Base-by-base conservation (phyloP, 495 filamentous ascomycete genomes). In the Durotheca rogersii region DNA sequence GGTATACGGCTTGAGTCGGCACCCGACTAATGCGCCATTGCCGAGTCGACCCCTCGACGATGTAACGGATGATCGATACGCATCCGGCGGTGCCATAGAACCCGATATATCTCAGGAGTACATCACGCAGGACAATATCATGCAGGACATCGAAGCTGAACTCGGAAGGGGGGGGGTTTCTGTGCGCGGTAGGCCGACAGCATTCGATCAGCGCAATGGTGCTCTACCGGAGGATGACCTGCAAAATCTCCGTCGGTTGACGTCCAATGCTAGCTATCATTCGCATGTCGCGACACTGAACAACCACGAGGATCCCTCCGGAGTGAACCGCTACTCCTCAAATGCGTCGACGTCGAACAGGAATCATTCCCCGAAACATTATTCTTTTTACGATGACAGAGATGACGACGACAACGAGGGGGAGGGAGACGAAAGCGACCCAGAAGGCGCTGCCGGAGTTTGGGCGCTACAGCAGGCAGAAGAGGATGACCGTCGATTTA, bases 361-460 rank as follows among this genome's bases (percentile, higher is more conserved):
- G 20, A 74, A 74, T 37, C 60, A 67, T 44, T 65, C 61, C 9
- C 61, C 52, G 17, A 65, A 62, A 37, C 51, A 56, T 6, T 52
- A 60, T 21, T 34, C 69, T 1, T 62, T 27, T 9, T 27, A 27
- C 23, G 23, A 27, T 27, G 23, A 27, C 23, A 27, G n/a, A n/a
- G n/a, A n/a, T n/a, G n/a, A 27, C 23, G 23, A 27, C 9, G 23
- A 64, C 4, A 66, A 67, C 31, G 57, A 66, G 49, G 67, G 71
- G 12, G 69, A 68, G 5, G 69, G 68, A 19, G 75, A 93, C 51
- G 88, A 89, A 19, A 96, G 90, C 59, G 93, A 99, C 53, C 82
- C 89, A 0, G 93, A 99, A 67, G 92, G 89, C 18, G 86, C 87
- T 15, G 89, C 88, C 18, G 93, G 93, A 1, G 70, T 94, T 12